Percentiles rank a stretch among this genome's conserved stretches.
These are phyloP conservation scores for Dalbergia cochinchinensis DNA, from an alignment of 306 rosid species.

Conservation along the genomic window DNA sequence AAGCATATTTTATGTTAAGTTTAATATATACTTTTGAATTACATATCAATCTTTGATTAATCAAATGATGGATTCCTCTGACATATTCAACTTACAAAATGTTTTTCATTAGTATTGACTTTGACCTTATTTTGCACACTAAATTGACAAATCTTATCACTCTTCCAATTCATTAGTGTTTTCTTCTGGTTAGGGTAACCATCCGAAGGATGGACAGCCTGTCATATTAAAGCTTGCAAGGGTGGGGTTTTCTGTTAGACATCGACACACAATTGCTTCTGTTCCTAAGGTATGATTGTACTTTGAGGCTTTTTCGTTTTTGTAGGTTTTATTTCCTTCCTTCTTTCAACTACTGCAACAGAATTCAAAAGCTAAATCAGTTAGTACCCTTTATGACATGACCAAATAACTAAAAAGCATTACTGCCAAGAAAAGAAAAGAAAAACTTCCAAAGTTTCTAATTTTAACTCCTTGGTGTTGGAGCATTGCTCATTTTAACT, in stretches of 20 bases:
- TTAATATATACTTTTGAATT: not conserved
- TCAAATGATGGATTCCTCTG: not conserved
- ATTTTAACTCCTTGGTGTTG: not conserved
- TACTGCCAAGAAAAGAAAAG: not conserved
- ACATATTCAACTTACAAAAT: not conserved
- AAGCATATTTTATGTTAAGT: conserved; percentile 8
- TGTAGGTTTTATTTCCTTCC: conserved; percentile 28
- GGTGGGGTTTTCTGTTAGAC: conserved; percentile 70
- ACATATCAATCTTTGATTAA: not conserved
- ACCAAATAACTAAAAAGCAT: conserved; percentile 7
- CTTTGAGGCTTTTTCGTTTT: conserved; percentile 1
- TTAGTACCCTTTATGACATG: not conserved
- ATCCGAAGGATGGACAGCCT: conserved; percentile 86
- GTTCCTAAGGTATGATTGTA: conserved; percentile 70
- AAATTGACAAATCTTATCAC: conserved; percentile 24
- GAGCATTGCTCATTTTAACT: conserved; percentile 14
- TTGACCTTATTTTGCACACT: conserved; percentile 5
- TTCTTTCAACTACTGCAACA: not conserved
- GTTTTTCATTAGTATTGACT: not conserved
- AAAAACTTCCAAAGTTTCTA: not conserved
- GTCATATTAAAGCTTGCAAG: conserved; percentile 67
- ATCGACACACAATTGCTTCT: conserved; percentile 64
- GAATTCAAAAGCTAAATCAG: conserved; percentile 13
- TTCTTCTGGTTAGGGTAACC: conserved; percentile 72
- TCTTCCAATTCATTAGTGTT: conserved; percentile 35